Evolutionary conservation across 257 asterid genomes (phyloP), one percentile per base, ranked within the genome.

Genomic region (Salvia splendens): DNA sequence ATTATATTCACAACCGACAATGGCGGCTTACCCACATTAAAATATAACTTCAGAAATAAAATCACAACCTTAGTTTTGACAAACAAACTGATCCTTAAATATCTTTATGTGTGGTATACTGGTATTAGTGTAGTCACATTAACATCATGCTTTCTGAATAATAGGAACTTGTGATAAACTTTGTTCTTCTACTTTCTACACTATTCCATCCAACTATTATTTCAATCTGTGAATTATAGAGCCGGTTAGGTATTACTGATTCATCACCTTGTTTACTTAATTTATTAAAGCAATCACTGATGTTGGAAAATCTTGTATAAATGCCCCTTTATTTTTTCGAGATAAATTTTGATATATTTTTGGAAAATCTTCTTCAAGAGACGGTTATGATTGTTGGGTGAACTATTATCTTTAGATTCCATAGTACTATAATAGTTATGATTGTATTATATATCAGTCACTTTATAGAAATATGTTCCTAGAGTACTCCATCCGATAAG

Each of bases 21-120:
- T 36, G 74, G 75, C 61, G 51, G 60, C 43, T 28, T 28, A 41
- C 72, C 56, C 54, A 28, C 38, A 51, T 30, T 16, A 67, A 5
- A 6, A 67, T 41, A n/a, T 46, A 12, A 48, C 20, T 30, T 15
- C 55, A 4, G 41, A 68, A 65, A 14, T 15, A 20, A 24, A 24
- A 24, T 24, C 30, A 24, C 30, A 24, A 24, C 24, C n/a, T 11
- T 52, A 12, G 2, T 15, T 38, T 9, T 28, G 69, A 65, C 61
- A 50, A 65, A 65, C 50, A 33, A 50, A 35, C 60, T 15, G 5
- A 17, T 33, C 30, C 48, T 64, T 33, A 54, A 48, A 9, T 46
- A 41, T 43, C 38, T 33, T 2, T 15, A 38, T 38, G 8, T 38
- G 6, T 5, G 14, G 24, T n/a, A n/a, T n/a, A n/a, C n/a, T n/a